phyloP scores from a whole-genome alignment of 345 rosid genomes.

The Sisymbrium irio region DNA sequence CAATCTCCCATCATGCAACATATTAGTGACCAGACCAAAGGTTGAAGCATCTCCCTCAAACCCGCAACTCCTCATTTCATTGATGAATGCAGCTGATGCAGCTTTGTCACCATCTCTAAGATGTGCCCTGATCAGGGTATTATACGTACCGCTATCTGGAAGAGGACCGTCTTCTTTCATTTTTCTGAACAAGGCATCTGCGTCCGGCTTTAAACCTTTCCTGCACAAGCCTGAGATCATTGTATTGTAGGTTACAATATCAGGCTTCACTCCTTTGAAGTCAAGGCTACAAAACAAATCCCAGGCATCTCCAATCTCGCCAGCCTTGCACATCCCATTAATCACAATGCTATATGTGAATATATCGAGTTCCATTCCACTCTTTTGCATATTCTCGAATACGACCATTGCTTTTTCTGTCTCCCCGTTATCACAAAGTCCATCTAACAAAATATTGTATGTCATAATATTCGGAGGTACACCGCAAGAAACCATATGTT shows the following conservation, averaged over 20 bases:
- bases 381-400: neutral
- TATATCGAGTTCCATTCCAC: neutral
- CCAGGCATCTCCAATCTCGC: neutral
- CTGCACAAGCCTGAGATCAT: conserved; percentile 27
- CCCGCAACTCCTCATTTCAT: neutral
- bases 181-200: conserved; percentile 3
- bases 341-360: too few species aligned
- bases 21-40: neutral
- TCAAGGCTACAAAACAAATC: neutral
- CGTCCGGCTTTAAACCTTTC: neutral
- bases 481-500: too few species aligned
- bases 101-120: too few species aligned
- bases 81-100: neutral
- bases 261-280: conserved; percentile 10
- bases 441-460: too few species aligned
- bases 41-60: neutral
- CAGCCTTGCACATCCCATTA: neutral
- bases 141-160: neutral
- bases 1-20: neutral
- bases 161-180: conserved; percentile 13
- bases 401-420: neutral
- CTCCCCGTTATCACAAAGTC: neutral
- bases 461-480: too few species aligned
- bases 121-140: too few species aligned
- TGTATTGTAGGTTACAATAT: conserved; percentile 3